Evolutionary conservation across 2,329 filamentous ascomycete genomes (phyloP).

Genomic region (Catunica adiposa): DNA sequence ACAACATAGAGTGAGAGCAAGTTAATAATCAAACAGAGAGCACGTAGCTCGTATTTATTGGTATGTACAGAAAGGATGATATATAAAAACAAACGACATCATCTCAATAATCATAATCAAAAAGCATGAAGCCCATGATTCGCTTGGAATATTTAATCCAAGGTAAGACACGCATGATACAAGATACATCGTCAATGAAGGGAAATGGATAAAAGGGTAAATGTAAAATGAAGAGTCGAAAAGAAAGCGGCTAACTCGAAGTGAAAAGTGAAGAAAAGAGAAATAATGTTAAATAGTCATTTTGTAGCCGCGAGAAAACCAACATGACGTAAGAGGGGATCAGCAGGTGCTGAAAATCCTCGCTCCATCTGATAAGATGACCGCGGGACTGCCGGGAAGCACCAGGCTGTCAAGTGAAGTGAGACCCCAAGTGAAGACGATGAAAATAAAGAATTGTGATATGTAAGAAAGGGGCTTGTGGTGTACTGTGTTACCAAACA

Average conservation of each 20-base stretch:
- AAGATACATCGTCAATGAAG: conserved; percentile 7
- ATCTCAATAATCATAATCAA: neutral
- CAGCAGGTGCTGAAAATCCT: neutral
- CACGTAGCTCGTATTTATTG: neutral
- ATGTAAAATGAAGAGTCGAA: neutral
- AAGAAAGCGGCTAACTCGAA: neutral
- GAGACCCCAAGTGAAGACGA: neutral
- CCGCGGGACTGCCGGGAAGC: neutral
- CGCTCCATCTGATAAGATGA: neutral
- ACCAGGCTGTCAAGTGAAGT: neutral
- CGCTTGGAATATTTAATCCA: neutral
- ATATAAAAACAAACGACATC: neutral
- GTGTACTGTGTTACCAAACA: conserved; percentile 15
- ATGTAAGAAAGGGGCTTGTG: conserved; percentile 6
- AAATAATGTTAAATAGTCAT: neutral
- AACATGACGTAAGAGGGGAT: neutral
- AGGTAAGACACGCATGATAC: neutral
- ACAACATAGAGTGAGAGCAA: neutral
- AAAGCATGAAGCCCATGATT: neutral
- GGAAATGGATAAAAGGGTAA: neutral
- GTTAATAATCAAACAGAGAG: neutral
- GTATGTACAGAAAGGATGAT: neutral
- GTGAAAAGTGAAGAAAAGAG: neutral
- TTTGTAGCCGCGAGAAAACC: neutral
- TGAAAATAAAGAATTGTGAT: neutral